Evolutionary conservation across 805 yeast genomes (phyloP).

Genomic region (Candida oleophila): DNA sequence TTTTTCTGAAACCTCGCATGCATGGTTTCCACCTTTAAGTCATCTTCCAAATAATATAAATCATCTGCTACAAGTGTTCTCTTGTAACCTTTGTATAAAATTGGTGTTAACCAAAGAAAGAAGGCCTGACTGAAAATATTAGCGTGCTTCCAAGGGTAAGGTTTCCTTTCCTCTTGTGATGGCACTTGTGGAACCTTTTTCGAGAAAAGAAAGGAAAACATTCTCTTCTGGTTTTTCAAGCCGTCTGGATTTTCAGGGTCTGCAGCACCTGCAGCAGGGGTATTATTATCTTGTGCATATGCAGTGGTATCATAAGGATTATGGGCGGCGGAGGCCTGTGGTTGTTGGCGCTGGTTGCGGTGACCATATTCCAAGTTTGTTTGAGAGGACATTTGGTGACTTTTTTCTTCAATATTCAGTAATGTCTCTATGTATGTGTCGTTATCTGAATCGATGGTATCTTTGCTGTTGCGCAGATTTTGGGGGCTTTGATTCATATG

Average conservation of each 20-base stretch:
- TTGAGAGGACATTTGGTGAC: constrained; percentile 7
- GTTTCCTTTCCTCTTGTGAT: constrained; percentile 46
- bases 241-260: constrained; percentile 22
- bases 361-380: constrained; percentile 2
- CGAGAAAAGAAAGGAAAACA: constrained; percentile 50
- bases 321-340: neutral
- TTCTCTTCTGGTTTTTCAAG: constrained; percentile 47
- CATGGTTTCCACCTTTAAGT: constrained; percentile 36
- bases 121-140: constrained; percentile 41
- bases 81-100: constrained; percentile 39
- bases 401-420: neutral
- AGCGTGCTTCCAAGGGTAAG: constrained; percentile 44
- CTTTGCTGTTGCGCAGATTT: constrained; percentile 1
- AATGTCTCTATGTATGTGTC: neutral
- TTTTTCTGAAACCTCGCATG: constrained; percentile 25
- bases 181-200: constrained; percentile 53
- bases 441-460: neutral
- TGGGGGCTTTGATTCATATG: constrained; percentile 1
- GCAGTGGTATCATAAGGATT: neutral
- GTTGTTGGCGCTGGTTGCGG: neutral
- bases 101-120: constrained; percentile 41
- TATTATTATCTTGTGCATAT: neutral
- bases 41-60: constrained; percentile 34
- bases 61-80: constrained; percentile 38
- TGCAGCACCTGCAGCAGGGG: neutral